Base-by-base conservation (phyloP, 257 asterid species). In the Craterostigma plantagineum region DNA sequence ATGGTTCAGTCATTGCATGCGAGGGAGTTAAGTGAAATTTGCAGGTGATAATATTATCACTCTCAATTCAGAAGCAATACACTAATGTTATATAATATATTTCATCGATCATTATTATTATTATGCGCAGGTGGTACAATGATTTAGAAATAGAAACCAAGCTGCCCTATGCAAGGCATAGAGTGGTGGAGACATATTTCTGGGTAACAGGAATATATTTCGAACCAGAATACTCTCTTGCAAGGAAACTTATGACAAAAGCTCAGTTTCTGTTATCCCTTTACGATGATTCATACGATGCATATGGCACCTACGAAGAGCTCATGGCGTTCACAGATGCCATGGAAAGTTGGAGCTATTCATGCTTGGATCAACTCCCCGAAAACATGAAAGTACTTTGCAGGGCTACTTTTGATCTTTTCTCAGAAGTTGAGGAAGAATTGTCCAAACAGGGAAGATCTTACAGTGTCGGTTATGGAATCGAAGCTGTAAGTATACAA, bases 51-150 rank as follows among this genome's bases (percentile, higher is more conserved):
- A n/a, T n/a, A n/a, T n/a, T n/a, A n/a, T n/a, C n/a, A n/a, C n/a
- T n/a, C n/a, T n/a, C n/a, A n/a, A n/a, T n/a, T n/a, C n/a, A n/a
- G n/a, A n/a, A n/a, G n/a, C n/a, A n/a, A n/a, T n/a, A n/a, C n/a
- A n/a, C n/a, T n/a, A n/a, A n/a, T n/a, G n/a, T n/a, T n/a, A n/a
- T n/a, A n/a, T n/a, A n/a, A n/a, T n/a, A n/a, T n/a, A n/a, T n/a
- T n/a, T n/a, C n/a, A n/a, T n/a, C n/a, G n/a, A n/a, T n/a, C n/a
- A n/a, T n/a, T n/a, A n/a, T n/a, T 6, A 23, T 23, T 23, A 23
- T 23, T 23, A 23, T n/a, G n/a, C 30, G 30, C 30, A 23, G 73
- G 47, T 66, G 73, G 73, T 68, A 68, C 65, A 56, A 68, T 35
- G 64, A 11, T 35, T 42, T 64, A 38, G 65, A 54, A 8, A 27